These are phyloP conservation scores for Saccharomyces kudriavzevii DNA, from an alignment of 805 yeast genomes.

Conservation along the genomic window DNA sequence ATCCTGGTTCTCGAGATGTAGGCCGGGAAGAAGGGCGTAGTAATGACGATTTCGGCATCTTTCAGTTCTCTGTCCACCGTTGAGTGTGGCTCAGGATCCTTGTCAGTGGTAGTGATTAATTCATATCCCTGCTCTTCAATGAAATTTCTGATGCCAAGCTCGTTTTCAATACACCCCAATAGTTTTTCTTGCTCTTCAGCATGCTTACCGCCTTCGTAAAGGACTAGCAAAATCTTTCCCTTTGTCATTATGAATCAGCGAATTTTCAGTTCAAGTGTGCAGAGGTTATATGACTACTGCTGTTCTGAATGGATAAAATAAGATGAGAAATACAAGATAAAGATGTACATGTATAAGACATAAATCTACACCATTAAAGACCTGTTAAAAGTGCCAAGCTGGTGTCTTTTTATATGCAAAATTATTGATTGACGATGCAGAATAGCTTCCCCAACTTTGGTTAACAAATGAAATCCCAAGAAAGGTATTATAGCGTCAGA, in stretches of 20 bases:
- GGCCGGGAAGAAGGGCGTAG: slow-evolving; percentile 80
- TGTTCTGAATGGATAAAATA: background rate
- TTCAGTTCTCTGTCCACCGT: slow-evolving; percentile 55
- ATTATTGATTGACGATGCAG: background rate
- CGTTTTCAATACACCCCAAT: slow-evolving; percentile 67
- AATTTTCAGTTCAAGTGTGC: no score
- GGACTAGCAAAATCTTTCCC: slow-evolving; percentile 44
- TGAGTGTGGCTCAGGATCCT: slow-evolving; percentile 50
- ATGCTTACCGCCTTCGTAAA: slow-evolving; percentile 51
- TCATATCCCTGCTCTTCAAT: slow-evolving; percentile 61
- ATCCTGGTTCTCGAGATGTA: slow-evolving; percentile 62
- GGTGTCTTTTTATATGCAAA: background rate
- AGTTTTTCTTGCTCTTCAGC: slow-evolving; percentile 54
- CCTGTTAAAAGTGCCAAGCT: background rate
- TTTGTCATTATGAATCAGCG: no score
- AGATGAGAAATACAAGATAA: no score
- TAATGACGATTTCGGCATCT: slow-evolving; percentile 69
- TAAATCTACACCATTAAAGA: background rate
- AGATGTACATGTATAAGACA: no score
- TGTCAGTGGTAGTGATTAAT: slow-evolving; percentile 56
- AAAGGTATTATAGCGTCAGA: background rate
- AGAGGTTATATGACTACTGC: no score
- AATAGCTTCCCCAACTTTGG: background rate
- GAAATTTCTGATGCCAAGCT: slow-evolving; percentile 60
- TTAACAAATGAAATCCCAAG: background rate